Evolutionary conservation across 768 basidiomycete species (phyloP).

Genomic region (Lactifluus pinguis): DNA sequence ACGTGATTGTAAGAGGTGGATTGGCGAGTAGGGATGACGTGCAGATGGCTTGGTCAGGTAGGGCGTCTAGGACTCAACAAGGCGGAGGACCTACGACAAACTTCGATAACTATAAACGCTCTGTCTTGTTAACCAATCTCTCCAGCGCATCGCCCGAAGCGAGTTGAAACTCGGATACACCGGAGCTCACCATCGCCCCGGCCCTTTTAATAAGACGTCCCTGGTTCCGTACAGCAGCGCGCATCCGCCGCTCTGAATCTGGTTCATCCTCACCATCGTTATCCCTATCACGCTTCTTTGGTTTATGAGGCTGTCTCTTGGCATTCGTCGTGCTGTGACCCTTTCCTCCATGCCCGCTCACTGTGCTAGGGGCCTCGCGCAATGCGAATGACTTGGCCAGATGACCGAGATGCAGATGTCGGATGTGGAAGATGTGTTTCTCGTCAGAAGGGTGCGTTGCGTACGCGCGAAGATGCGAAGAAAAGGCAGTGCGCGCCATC

Average conservation of each 20-base stretch:
- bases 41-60: too few relatives aligned
- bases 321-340: constrained; percentile 11
- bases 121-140: constrained; percentile 35
- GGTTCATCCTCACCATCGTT: constrained; percentile 24
- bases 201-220: constrained; percentile 74
- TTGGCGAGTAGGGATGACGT: too few relatives aligned
- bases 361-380: constrained; percentile 63
- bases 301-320: constrained; percentile 10
- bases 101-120: neutral
- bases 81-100: too few relatives aligned
- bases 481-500: constrained; percentile 76
- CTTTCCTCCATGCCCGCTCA: constrained; percentile 22
- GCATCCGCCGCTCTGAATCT: constrained; percentile 78
- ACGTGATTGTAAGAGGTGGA: too few relatives aligned
- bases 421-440: constrained; percentile 95
- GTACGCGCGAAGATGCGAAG: constrained; percentile 92
- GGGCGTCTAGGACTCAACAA: too few relatives aligned
- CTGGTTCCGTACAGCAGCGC: constrained; percentile 71
- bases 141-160: constrained; percentile 54
- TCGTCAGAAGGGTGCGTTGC: constrained; percentile 93
- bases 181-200: constrained; percentile 62
- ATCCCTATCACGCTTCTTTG: constrained; percentile 16
- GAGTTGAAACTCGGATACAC: constrained; percentile 70
- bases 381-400: constrained; percentile 86
- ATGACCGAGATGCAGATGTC: constrained; percentile 90